Conservation (phyloP, 768 basidiomycete genomes). For the Lactifluus hygrophoroides region DNA sequence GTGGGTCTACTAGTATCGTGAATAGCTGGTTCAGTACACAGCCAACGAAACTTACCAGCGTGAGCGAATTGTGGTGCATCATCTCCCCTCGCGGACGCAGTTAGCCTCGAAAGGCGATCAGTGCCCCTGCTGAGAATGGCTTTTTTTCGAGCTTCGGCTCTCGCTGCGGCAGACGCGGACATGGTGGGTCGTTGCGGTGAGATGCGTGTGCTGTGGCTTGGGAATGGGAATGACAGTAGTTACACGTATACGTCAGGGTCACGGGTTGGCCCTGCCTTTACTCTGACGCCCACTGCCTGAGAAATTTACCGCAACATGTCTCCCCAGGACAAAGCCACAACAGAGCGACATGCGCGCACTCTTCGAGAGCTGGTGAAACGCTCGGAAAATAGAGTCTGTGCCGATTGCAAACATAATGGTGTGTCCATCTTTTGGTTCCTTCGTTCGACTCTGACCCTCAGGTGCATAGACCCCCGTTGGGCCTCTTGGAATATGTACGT, state of each 20-base stretch:
- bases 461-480: slow-evolving; percentile 80
- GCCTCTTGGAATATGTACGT: slow-evolving; percentile 92
- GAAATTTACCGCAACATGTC: slow-evolving; percentile 27
- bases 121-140: slow-evolving; percentile 65
- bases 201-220: background rate
- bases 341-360: slow-evolving; percentile 66
- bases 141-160: slow-evolving; percentile 69
- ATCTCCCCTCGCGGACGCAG: slow-evolving; percentile 64
- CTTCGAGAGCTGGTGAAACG: slow-evolving; percentile 82
- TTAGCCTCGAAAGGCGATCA: slow-evolving; percentile 72
- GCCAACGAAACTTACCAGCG: slow-evolving; percentile 34
- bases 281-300: background rate
- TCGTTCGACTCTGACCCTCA: background rate
- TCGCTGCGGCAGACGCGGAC: slow-evolving; percentile 40
- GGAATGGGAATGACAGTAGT: too few relatives aligned
- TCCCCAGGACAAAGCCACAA: slow-evolving; percentile 76
- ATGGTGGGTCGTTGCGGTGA: slow-evolving; percentile 13
- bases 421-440: slow-evolving; percentile 23
- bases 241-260: too few relatives aligned
- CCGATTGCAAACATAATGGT: slow-evolving; percentile 97
- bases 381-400: slow-evolving; percentile 90
- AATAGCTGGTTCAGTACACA: background rate
- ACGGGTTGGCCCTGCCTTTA: background rate
- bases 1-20: slow-evolving; percentile 29
- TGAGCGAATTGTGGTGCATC: slow-evolving; percentile 50